Evolutionary conservation across 352 stramenopile genomes (phyloP).

Genomic region (Pythium plurisporium): DNA sequence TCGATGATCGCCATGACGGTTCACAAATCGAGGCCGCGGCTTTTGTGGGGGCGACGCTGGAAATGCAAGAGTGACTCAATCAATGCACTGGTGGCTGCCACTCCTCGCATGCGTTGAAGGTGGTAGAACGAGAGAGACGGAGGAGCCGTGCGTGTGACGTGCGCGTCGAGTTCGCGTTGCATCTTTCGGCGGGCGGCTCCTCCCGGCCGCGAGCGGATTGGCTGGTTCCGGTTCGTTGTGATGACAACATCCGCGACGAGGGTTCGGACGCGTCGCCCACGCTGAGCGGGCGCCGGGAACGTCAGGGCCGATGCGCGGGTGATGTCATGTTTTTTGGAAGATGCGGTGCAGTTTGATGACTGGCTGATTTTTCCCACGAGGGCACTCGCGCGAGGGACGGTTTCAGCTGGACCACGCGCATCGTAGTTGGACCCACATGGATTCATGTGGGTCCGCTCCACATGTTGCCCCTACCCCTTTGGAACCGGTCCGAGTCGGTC

Average conservation of each 20-base stretch:
- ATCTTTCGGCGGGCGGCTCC: background rate
- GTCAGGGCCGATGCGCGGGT: slow-evolving; percentile 32
- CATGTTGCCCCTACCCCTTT: slow-evolving; percentile 1
- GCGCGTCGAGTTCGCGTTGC: background rate
- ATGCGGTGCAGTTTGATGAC: slow-evolving; percentile 1
- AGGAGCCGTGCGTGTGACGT: slow-evolving; percentile 7
- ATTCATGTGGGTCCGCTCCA: background rate
- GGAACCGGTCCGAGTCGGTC: slow-evolving; percentile 1
- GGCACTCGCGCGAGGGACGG: slow-evolving; percentile 1
- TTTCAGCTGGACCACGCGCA: background rate
- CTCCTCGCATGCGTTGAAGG: too few species aligned
- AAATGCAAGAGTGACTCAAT: slow-evolving; percentile 14
- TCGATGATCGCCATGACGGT: slow-evolving; percentile 63
- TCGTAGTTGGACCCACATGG: background rate
- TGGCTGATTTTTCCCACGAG: slow-evolving; percentile 1
- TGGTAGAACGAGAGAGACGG: background rate
- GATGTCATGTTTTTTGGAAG: slow-evolving; percentile 41
- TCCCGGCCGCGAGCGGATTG: slow-evolving; percentile 4
- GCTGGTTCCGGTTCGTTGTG: background rate
- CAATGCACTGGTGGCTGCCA: too few species aligned
- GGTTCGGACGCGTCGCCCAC: background rate
- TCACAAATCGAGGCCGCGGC: background rate
- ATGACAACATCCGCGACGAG: slow-evolving; percentile 11
- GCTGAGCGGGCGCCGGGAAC: slow-evolving; percentile 7
- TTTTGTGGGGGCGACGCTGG: slow-evolving; percentile 1